These are phyloP conservation scores for Plasmopara viticola DNA, from an alignment of 352 stramenopile species.

Conservation along the genomic window DNA sequence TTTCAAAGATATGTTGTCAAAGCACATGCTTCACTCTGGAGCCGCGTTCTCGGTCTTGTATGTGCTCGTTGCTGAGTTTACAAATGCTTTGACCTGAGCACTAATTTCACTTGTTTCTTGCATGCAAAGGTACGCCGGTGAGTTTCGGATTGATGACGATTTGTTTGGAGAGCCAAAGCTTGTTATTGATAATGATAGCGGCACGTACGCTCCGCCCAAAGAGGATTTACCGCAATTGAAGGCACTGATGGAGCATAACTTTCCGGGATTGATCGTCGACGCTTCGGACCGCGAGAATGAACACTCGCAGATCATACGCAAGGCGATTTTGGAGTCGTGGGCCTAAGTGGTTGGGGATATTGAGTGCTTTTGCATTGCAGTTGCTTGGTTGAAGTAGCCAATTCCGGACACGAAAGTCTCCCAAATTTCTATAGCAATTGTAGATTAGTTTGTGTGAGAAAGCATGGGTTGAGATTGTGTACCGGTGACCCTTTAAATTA, in stretches of 20 bases:
- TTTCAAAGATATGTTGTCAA: slow-evolving; percentile 44
- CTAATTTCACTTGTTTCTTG: background rate
- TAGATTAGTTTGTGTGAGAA: no score
- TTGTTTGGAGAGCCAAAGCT: slow-evolving; percentile 27
- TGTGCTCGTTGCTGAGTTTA: slow-evolving; percentile 1
- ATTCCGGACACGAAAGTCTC: background rate
- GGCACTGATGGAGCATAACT: slow-evolving; percentile 34
- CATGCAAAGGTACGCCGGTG: slow-evolving; percentile 27
- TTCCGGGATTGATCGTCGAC: slow-evolving; percentile 26
- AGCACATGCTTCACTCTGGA: slow-evolving; percentile 38
- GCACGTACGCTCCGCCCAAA: slow-evolving; percentile 34
- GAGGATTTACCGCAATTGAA: slow-evolving; percentile 25
- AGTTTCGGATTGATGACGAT: slow-evolving; percentile 27
- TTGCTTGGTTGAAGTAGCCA: background rate
- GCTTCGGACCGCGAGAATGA: slow-evolving; percentile 26
- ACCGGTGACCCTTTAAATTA: no score
- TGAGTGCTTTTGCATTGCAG: background rate
- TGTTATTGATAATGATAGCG: slow-evolving; percentile 37
- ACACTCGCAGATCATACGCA: slow-evolving; percentile 14
- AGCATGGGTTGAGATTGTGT: no score
- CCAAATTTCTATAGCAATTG: no score
- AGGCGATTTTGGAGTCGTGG: slow-evolving; percentile 23
- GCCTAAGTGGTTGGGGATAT: background rate
- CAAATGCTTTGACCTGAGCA: background rate
- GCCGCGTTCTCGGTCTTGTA: slow-evolving; percentile 32